phyloP scores from a whole-genome alignment of 306 rosid genomes.

The Quercus parvula region DNA sequence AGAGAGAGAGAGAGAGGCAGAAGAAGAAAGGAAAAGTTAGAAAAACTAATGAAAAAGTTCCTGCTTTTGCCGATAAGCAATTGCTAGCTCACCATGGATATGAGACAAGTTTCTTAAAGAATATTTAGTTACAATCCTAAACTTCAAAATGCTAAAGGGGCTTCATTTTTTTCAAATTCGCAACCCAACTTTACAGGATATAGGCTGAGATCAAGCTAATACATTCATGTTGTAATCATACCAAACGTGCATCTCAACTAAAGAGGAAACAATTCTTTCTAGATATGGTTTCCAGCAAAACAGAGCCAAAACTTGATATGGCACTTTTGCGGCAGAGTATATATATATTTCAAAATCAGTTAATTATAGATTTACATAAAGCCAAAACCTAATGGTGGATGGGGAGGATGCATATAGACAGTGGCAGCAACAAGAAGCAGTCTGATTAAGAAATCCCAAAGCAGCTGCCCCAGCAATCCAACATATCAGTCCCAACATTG shows the following conservation, averaged over 20 bases:
- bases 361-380: constrained; percentile 24
- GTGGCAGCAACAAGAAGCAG: background rate
- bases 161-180: constrained; percentile 19
- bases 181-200: constrained; percentile 11
- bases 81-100: background rate
- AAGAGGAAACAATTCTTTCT: constrained; percentile 18
- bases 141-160: constrained; percentile 17
- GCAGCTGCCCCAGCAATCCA: background rate
- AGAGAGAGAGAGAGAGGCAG: no score
- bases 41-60: background rate
- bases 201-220: constrained; percentile 8
- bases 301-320: constrained; percentile 24
- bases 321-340: constrained; percentile 31
- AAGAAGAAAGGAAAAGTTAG: no score
- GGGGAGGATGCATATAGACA: constrained; percentile 20
- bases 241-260: constrained; percentile 4
- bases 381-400: constrained; percentile 10
- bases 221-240: constrained; percentile 7
- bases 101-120: background rate
- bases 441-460: constrained; percentile 5
- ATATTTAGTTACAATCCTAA: constrained; percentile 16
- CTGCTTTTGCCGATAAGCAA: background rate
- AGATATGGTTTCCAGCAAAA: constrained; percentile 15
- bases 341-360: constrained; percentile 16
- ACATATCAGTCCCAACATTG: background rate